Base-by-base conservation (phyloP, 441 rosid species). In the Populus hybrid region DNA sequence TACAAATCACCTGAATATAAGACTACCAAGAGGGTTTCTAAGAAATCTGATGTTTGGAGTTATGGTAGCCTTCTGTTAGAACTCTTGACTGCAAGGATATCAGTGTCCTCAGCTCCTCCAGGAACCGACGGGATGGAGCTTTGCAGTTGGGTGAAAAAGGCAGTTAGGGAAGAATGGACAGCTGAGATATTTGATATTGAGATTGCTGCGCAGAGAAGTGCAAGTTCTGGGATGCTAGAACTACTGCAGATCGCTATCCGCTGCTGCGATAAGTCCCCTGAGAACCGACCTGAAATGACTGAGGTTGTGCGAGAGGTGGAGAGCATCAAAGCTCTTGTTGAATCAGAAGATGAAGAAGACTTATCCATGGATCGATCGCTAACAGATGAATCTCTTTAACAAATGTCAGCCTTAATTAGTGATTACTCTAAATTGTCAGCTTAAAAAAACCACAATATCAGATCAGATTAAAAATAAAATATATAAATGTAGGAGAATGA, bases 121-220 rank as follows among this genome's bases (percentile, higher is more conserved):
- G 92, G 89, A 28, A 67, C 77, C 77, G 76, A 79, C 24, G 87
- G 88, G 6, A 86, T 80, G 12, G 91, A 91, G 42, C 91, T 89
- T 2, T 59, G 82, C 72, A 84, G 83, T 23, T 89, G 94, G 94
- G 91, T 91, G 72, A 82, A 85, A 42, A 42, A 88, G 72, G 93
- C 94, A 0, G 90, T 88, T 8, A 86, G 90, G 35, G 94, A 91
- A 78, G 93, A 91, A 76, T 89, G 94, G 94, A 89, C 93, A 11
- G 88, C 86, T 0, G 94, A 91, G 89, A 86, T 91, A 33, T 85
- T 89, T 24, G 93, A 91, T 50, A 9, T 40, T 9, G 94, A 91
- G 84, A 81, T 91, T 65, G 76, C 89, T 0, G 83, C 50, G 42
- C 89, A 83, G 74, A 80, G 83, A 81, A 84, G 74, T 66, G 87